These are phyloP conservation scores for Petunia secreta DNA, from an alignment of 257 asterid genomes.

Conservation along the genomic window DNA sequence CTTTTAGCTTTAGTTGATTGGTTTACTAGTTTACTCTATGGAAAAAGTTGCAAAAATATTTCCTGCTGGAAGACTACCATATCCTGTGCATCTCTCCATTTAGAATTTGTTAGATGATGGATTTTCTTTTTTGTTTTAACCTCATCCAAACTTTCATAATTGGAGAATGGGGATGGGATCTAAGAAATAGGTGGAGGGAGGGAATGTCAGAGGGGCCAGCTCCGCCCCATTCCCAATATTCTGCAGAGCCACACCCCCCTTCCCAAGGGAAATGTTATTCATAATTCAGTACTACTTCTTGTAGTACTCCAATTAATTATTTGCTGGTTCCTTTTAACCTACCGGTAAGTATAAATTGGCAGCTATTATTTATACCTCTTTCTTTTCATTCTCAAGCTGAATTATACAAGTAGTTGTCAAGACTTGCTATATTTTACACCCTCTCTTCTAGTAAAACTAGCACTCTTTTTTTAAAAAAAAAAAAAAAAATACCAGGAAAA, in stretches of 20 bases:
- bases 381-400: conserved; percentile 11
- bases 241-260: background rate
- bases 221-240: background rate
- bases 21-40: background rate
- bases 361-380: background rate
- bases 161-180: background rate
- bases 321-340: background rate
- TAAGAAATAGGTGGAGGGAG: background rate
- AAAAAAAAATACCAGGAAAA: no score
- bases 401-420: background rate
- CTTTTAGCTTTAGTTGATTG: background rate
- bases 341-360: background rate
- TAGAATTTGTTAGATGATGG: background rate
- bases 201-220: background rate
- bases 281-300: background rate
- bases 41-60: background rate
- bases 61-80: background rate
- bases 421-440: background rate
- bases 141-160: background rate
- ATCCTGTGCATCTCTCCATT: background rate
- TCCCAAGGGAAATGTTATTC: background rate
- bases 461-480: conserved; percentile 4
- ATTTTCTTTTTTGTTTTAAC: background rate
- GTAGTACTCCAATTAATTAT: no score
- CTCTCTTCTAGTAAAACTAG: background rate